Evolutionary conservation across 257 asterid genomes (phyloP).

Genomic region (Eustoma russellianum): DNA sequence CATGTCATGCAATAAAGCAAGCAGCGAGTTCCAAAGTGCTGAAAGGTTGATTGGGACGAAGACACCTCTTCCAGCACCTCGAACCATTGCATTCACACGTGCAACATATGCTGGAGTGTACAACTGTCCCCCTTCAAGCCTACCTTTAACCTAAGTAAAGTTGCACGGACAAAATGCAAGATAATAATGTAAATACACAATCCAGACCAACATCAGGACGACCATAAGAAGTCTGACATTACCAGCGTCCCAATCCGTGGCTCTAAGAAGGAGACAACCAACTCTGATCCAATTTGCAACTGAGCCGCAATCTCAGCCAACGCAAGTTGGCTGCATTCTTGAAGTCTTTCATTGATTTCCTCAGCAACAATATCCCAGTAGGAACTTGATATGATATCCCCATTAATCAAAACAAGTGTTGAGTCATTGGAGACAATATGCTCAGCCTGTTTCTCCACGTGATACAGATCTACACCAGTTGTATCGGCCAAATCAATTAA

Average conservation of each 20-base stretch:
- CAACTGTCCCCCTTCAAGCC: conserved; percentile 97
- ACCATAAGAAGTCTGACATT: conserved; percentile 7
- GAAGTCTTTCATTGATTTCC: conserved; percentile 90
- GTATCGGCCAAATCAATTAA: conserved; percentile 77
- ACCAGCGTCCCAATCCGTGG: conserved; percentile 91
- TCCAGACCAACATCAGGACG: not conserved
- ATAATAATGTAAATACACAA: conserved; percentile 7
- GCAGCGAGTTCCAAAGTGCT: conserved; percentile 80
- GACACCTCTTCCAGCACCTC: conserved; percentile 94
- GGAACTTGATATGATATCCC: conserved; percentile 69
- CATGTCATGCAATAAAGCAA: conserved; percentile 67
- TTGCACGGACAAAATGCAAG: conserved; percentile 7
- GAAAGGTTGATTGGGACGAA: conserved; percentile 82
- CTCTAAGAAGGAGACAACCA: conserved; percentile 62
- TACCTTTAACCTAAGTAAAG: conserved; percentile 65
- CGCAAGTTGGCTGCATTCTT: conserved; percentile 93
- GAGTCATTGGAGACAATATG: conserved; percentile 56
- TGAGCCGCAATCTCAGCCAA: conserved; percentile 93
- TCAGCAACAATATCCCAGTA: conserved; percentile 89
- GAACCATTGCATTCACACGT: conserved; percentile 90
- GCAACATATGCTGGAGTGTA: conserved; percentile 98
- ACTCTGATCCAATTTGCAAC: conserved; percentile 86
- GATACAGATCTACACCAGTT: conserved; percentile 71
- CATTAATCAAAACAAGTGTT: conserved; percentile 71
- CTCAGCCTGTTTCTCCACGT: conserved; percentile 81